These are phyloP conservation scores for Monosporascus ibericus DNA, from an alignment of 2,329 filamentous ascomycete species.

Conservation along the genomic window DNA sequence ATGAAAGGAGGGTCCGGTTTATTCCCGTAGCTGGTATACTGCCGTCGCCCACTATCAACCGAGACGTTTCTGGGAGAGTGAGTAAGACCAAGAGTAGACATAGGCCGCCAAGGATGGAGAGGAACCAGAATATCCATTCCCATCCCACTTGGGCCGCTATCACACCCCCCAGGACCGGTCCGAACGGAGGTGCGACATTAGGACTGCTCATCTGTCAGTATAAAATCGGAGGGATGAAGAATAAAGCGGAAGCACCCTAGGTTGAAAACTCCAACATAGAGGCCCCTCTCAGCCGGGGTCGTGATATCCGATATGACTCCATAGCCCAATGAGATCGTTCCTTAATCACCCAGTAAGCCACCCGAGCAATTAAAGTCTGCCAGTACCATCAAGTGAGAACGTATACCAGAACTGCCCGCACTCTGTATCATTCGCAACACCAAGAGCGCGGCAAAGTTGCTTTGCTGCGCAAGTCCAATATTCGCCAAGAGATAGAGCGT, in stretches of 20 bases:
- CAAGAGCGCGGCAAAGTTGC: slow-evolving; percentile 37
- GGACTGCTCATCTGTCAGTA: slow-evolving; percentile 10
- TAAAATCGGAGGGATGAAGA: slow-evolving; percentile 9
- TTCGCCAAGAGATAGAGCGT: slow-evolving; percentile 30
- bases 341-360: slow-evolving; percentile 1
- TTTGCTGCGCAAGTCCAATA: slow-evolving; percentile 36
- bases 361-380: too few species aligned
- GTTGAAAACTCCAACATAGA: slow-evolving; percentile 39
- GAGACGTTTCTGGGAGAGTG: slow-evolving; percentile 30
- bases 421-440: slow-evolving; percentile 45
- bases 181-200: slow-evolving; percentile 25
- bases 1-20: slow-evolving; percentile 2
- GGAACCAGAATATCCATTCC: slow-evolving; percentile 42
- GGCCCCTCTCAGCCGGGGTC: slow-evolving; percentile 43
- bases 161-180: slow-evolving; percentile 42
- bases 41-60: slow-evolving; percentile 9
- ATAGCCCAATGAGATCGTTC: slow-evolving; percentile 30
- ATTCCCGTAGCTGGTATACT: slow-evolving; percentile 7
- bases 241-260: slow-evolving; percentile 10
- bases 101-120: slow-evolving; percentile 30
- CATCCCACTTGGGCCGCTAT: slow-evolving; percentile 40
- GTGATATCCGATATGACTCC: slow-evolving; percentile 47
- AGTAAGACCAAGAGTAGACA: slow-evolving; percentile 31
- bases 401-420: slow-evolving; percentile 6
- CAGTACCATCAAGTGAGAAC: too few species aligned